A percentile compares a stretch with the other conserved stretches of the same genome.
Evolutionary conservation across 1,284 basidiomycete species (phyloP).

Genomic region (Cryptococcus neoformans): DNA sequence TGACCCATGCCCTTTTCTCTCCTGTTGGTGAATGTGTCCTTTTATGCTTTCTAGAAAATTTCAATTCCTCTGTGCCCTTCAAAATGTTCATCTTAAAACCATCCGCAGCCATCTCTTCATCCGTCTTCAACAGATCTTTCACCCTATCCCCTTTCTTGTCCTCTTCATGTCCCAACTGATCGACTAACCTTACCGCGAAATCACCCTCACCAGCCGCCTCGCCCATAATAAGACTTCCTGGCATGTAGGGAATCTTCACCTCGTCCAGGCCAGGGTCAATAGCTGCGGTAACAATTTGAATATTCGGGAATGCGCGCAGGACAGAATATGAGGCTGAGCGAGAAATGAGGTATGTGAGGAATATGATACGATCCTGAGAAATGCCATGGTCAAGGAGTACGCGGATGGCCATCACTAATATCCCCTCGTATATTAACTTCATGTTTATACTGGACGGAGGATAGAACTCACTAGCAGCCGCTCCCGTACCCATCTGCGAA

Average conservation of each 20-base stretch:
- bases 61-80: slow-evolving; percentile 20
- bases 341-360: slow-evolving; percentile 84
- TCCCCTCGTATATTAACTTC: neutral
- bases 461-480: slow-evolving; percentile 63
- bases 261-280: slow-evolving; percentile 57
- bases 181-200: slow-evolving; percentile 28
- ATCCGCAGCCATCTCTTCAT: slow-evolving; percentile 9
- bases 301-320: slow-evolving; percentile 73
- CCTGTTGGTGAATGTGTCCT: slow-evolving; percentile 1
- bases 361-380: slow-evolving; percentile 73
- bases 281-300: slow-evolving; percentile 77
- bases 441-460: neutral
- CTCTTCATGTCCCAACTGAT: slow-evolving; percentile 4
- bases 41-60: slow-evolving; percentile 18
- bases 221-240: slow-evolving; percentile 17
- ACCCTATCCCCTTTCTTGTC: slow-evolving; percentile 32
- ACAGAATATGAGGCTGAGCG: slow-evolving; percentile 73
- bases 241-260: slow-evolving; percentile 35
- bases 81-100: slow-evolving; percentile 18
- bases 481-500: slow-evolving; percentile 95
- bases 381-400: slow-evolving; percentile 95
- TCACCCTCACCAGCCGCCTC: slow-evolving; percentile 43
- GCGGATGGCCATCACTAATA: slow-evolving; percentile 80
- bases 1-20: slow-evolving; percentile 47
- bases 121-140: slow-evolving; percentile 11